Evolutionary conservation across 2,329 filamentous ascomycete species (phyloP).

Genomic region (Xylariaceae sp.): DNA sequence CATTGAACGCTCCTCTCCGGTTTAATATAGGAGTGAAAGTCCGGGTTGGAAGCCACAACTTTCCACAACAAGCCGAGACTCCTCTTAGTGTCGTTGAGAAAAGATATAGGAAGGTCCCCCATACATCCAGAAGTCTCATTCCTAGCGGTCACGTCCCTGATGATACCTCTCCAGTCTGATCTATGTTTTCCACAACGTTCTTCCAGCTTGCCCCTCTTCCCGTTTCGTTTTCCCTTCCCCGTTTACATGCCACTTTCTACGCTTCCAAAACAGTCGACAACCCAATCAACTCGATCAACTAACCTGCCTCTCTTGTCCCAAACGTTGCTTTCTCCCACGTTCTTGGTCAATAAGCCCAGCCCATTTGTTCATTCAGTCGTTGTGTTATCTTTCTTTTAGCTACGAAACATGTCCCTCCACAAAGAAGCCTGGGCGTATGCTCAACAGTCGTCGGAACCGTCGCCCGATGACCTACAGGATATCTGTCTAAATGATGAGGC

Average conservation of each 20-base stretch:
- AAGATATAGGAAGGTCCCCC: no score
- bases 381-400: conserved; percentile 12
- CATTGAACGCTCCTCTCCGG: neutral
- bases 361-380: conserved; percentile 12
- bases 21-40: neutral
- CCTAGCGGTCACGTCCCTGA: neutral
- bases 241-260: neutral
- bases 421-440: conserved; percentile 22
- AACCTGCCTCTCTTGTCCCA: conserved; percentile 18
- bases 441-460: conserved; percentile 15
- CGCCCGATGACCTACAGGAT: conserved; percentile 29
- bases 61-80: neutral
- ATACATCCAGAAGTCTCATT: no score
- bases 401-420: conserved; percentile 21
- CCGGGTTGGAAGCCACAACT: neutral
- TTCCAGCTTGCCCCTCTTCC: neutral
- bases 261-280: conserved; percentile 9
- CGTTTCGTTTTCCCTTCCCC: neutral
- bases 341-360: conserved; percentile 11
- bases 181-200: neutral
- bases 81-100: no score
- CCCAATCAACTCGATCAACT: conserved; percentile 5
- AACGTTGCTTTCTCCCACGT: conserved; percentile 17
- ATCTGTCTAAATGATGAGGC: conserved; percentile 28
- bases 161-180: neutral